phyloP scores from a whole-genome alignment of 2,329 filamentous ascomycete species.

The Fusarium sublunatum region DNA sequence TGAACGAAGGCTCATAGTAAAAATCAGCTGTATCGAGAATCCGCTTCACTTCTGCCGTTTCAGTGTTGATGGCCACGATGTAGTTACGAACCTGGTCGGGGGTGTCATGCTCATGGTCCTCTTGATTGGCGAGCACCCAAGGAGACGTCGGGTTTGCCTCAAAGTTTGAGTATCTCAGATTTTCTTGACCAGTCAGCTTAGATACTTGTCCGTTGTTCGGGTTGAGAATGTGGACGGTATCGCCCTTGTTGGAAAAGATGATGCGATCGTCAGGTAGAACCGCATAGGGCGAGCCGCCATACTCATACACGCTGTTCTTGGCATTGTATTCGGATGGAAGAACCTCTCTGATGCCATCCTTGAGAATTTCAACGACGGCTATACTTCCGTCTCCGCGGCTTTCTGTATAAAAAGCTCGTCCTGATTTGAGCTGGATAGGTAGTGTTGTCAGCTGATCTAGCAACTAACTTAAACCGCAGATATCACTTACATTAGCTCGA shows the following conservation, averaged over 20 bases:
- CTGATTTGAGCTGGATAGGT: conserved; percentile 42
- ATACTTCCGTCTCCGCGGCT: conserved; percentile 54
- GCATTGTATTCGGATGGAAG: conserved; percentile 58
- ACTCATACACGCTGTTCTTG: conserved; percentile 62
- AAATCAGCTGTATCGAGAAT: conserved; percentile 62
- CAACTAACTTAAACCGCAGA: neutral
- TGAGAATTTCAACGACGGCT: conserved; percentile 57
- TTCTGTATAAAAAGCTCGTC: conserved; percentile 54
- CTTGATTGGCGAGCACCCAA: conserved; percentile 64
- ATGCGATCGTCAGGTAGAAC: conserved; percentile 55
- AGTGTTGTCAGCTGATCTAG: neutral
- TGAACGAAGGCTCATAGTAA: conserved; percentile 63
- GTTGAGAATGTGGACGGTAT: conserved; percentile 57
- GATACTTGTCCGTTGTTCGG: conserved; percentile 51
- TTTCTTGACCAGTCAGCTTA: conserved; percentile 47
- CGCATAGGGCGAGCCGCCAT: conserved; percentile 61
- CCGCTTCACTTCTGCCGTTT: conserved; percentile 55
- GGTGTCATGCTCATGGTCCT: conserved; percentile 58
- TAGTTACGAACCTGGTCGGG: conserved; percentile 52
- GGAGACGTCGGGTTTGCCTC: conserved; percentile 52
- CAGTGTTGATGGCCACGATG: conserved; percentile 54
- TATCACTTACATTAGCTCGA: conserved; percentile 50
- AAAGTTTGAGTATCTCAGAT: conserved; percentile 61
- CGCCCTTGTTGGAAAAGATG: conserved; percentile 59
- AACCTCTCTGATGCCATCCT: conserved; percentile 52